phyloP scores from a whole-genome alignment of 2,329 filamentous ascomycete genomes.

The Aureobasidium lini region DNA sequence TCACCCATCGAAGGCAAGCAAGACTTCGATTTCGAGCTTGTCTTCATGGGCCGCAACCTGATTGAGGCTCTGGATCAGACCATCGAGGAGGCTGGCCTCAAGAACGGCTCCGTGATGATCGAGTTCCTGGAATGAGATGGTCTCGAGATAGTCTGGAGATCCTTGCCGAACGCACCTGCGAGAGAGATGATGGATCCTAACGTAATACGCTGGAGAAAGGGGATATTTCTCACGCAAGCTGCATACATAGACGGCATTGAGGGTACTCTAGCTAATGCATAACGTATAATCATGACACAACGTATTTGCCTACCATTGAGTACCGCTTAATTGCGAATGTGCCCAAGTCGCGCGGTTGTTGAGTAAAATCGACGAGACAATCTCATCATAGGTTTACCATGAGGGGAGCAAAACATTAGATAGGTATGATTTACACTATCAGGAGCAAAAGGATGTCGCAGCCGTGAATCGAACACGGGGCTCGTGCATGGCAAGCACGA shows the following conservation, averaged over 20 bases:
- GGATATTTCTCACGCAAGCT: not conserved
- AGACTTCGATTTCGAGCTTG: conserved; percentile 76
- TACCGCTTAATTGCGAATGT: no score
- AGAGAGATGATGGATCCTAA: no score
- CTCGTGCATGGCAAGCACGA: conserved; percentile 14
- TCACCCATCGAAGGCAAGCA: conserved; percentile 73
- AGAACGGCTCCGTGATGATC: conserved; percentile 92
- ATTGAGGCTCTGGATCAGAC: conserved; percentile 64
- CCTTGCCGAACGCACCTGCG: not conserved
- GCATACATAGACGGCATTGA: not conserved
- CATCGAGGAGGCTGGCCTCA: conserved; percentile 75
- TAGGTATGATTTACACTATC: not conserved
- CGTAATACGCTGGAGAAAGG: not conserved
- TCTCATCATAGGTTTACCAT: no score
- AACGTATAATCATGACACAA: conserved; percentile 1
- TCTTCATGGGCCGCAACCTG: conserved; percentile 79
- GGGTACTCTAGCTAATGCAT: conserved; percentile 5
- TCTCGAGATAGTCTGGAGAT: not conserved
- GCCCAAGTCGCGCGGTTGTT: no score
- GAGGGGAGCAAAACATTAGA: no score
- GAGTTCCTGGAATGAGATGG: conserved; percentile 51
- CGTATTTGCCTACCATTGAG: not conserved
- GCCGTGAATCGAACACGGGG: conserved; percentile 15
- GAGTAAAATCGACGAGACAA: no score
- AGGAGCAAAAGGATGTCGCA: conserved; percentile 9